Conservation (phyloP, 164 flowering plant genomes). For the grape (Vitis vinifera) region ASM3070453v1 NC_081811.1:5303501-5304000, state of each 20-base stretch:
- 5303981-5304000: neutral
- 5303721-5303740: neutral
- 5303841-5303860: neutral
- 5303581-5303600: conserved; percentile 96
- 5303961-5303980: neutral
- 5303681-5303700: no score
- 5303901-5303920: neutral
- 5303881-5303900: neutral
- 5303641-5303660: conserved; percentile 37
- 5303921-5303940: neutral
- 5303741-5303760: neutral
- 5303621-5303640: conserved; percentile 99
- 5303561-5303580: conserved; percentile 90
- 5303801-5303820: neutral
- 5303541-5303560: conserved; percentile 99
- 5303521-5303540: conserved; percentile 90
- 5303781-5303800: neutral
- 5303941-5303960: neutral
- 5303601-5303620: conserved; percentile 99
- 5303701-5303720: no score
- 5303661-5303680: neutral
- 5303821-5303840: neutral
- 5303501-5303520: conserved; percentile 8
- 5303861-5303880: neutral
- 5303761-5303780: neutral